Base-by-base conservation (phyloP, 2,329 filamentous ascomycete genomes). In the Exophiala dermatitidis region DNA sequence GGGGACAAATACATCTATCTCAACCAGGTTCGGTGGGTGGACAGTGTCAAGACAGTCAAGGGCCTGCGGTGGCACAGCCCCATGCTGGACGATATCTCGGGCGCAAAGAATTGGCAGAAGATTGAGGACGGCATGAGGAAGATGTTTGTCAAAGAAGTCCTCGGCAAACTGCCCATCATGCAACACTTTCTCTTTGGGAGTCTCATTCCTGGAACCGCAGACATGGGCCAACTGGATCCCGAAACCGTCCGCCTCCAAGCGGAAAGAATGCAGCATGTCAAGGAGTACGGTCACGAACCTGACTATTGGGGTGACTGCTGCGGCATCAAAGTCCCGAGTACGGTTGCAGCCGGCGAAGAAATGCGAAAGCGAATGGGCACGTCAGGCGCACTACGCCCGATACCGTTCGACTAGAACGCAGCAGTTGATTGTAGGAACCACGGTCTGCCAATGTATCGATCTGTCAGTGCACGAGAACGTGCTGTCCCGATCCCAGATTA, bases 51-150 rank as follows among this genome's bases (percentile, higher is more conserved):
- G 76, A 95, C 89, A 1, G 90, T 96, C 53, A 89, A 94, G 65
- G 91, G 90, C 1, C 74, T 98, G 56, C 81, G 93, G 42, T 98
- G 93, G 93, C 94, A 98, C 66, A 90, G 85, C 60, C 93, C 94
- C 2, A 97, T 98, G 94, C 81, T 98, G 12, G 93, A 98, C 67
- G 93, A 98, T 68, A 98, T 98, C 60, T 93, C 87, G 2, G 84
- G 88, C 1, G 86, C 91, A 10, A 90, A 88, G 68, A 87, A 78
- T 37, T 98, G 93, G 93, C 74, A 71, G 60, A 98, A 98, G 75
- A 86, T 98, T 46, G 90, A 97, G 68, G 85, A 79, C 29, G 93
- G 93, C 4, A 97, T 98, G 94, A 81, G 88, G 56, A 87, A 89
- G 62, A 98, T 98, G 94, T 97, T 97, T 66, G 79, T 91, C 48